Base-by-base conservation (phyloP, 305 asterid species). In the Plantago lanceolata region DNA sequence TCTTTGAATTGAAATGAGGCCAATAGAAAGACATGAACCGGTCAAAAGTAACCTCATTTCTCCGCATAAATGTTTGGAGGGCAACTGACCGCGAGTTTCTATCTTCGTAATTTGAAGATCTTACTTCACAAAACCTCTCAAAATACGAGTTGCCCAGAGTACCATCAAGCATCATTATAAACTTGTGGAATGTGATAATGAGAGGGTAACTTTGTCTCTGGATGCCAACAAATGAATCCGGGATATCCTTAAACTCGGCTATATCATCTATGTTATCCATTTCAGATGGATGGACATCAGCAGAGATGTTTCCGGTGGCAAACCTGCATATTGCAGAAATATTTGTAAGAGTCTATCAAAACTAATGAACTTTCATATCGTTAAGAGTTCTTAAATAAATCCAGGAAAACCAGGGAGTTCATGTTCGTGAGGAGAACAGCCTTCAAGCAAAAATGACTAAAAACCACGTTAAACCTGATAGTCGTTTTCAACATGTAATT, bases 81-180 rank as follows among this genome's bases (percentile, higher is more conserved):
- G 79, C 74, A 61, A 78, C 63, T 12, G 88, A 82, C 68, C 76
- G 74, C 59, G 57, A 63, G 49, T 63, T 63, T 61, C 69, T 61
- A 35, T 61, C 69, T 48, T 70, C 81, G 21, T n/a, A 69, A 37
- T 50, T 63, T 33, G 72, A 68, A 55, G 61, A 53, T 57, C 79
- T 67, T 49, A 52, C 75, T 44, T 50, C 71, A 51, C 33, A 70
- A 64, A 87, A 82, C 61, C 89, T 76, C 57, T 81, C 76, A 61
- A 84, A 84, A 59, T 76, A 87, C 3, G 95, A 87, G 33, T 63
- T 63, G 8, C 82, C 82, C 19, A 85, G n/a, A 49, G 82, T 73
- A 48, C 89, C 87, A 45, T 85, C 93, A 11, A 85, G 85, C 93
- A 82, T 85, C 89, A 85, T 71, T 50, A 85, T 18, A 53, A 85